A percentile compares a stretch with the other conserved stretches of the same genome.
Evolutionary conservation across 352 stramenopile genomes (phyloP).

Genomic region (Phytophthora palmivora): DNA sequence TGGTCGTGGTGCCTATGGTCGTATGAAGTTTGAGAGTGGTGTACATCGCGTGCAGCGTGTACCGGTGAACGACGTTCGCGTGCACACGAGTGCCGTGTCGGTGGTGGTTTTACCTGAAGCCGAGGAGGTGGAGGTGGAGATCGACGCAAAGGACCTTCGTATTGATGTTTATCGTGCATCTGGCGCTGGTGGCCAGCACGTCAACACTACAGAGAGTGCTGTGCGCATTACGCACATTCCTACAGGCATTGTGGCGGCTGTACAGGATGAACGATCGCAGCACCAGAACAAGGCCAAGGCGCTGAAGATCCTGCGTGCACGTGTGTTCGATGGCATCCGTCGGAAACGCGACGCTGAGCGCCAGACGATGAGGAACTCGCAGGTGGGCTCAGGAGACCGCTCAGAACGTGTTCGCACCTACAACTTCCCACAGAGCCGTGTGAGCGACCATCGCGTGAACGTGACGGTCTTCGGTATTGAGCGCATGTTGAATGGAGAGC

Average conservation of each 20-base stretch:
- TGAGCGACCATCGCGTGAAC: constrained; percentile 96
- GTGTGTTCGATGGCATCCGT: constrained; percentile 96
- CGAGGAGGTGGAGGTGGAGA: constrained; percentile 86
- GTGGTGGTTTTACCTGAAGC: constrained; percentile 96
- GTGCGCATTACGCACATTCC: constrained; percentile 98
- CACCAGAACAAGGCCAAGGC: constrained; percentile 99
- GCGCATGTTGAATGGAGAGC: constrained; percentile 88
- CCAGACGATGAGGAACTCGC: constrained; percentile 72
- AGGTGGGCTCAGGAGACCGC: constrained; percentile 96
- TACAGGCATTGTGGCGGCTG: constrained; percentile 91
- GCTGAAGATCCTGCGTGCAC: constrained; percentile 96
- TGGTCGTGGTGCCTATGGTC: constrained; percentile 92
- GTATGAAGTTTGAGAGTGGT: constrained; percentile 98
- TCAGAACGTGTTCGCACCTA: constrained; percentile 99
- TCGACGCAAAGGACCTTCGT: constrained; percentile 96
- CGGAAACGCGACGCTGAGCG: constrained; percentile 61
- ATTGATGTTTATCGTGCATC: constrained; percentile 98
- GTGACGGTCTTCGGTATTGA: constrained; percentile 91
- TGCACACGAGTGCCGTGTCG: constrained; percentile 98
- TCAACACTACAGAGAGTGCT: constrained; percentile 99
- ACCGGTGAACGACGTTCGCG: constrained; percentile 95
- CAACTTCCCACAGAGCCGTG: constrained; percentile 97
- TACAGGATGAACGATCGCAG: constrained; percentile 97
- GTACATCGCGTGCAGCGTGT: constrained; percentile 98
- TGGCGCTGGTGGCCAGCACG: constrained; percentile 97